phyloP scores from a whole-genome alignment of 1,284 basidiomycete genomes.

The Rhodofomes roseus region DNA sequence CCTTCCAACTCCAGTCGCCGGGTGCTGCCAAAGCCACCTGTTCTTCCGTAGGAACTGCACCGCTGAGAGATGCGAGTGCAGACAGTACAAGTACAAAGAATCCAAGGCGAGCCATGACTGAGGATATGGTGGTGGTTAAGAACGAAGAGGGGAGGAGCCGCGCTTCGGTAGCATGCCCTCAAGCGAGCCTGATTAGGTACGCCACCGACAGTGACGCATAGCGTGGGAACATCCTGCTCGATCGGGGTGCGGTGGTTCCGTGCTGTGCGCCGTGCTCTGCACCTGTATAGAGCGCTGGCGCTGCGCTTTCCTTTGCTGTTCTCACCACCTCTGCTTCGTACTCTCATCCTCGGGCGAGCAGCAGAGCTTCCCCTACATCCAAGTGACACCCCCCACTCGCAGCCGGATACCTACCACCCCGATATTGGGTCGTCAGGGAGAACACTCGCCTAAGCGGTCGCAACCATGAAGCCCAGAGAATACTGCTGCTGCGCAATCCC shows the following conservation, averaged over 20 bases:
- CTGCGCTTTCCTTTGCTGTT: slow-evolving; percentile 5
- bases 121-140: slow-evolving; percentile 8
- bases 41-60: slow-evolving; percentile 31
- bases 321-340: slow-evolving; percentile 1
- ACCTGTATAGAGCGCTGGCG: neutral
- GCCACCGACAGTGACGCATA: slow-evolving; percentile 4
- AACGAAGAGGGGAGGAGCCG: slow-evolving; percentile 7
- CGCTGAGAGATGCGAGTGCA: slow-evolving; percentile 29
- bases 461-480: slow-evolving; percentile 57
- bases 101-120: slow-evolving; percentile 42
- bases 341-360: neutral
- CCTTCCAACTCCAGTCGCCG: slow-evolving; percentile 43
- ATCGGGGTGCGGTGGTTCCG: neutral
- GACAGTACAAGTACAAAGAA: slow-evolving; percentile 36
- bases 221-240: slow-evolving; percentile 16
- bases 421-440: neutral
- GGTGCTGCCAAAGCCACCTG: slow-evolving; percentile 25
- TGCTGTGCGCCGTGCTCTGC: neutral
- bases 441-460: neutral
- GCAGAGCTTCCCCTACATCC: neutral
- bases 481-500: slow-evolving; percentile 86
- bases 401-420: neutral
- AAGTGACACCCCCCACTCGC: no score
- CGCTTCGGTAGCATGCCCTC: slow-evolving; percentile 1
- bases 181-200: slow-evolving; percentile 4